A percentile compares a stretch with the other conserved stretches of the same genome.
phyloP scores from a whole-genome alignment of 2,329 filamentous ascomycete species.

The Alternaria gaisen region DNA sequence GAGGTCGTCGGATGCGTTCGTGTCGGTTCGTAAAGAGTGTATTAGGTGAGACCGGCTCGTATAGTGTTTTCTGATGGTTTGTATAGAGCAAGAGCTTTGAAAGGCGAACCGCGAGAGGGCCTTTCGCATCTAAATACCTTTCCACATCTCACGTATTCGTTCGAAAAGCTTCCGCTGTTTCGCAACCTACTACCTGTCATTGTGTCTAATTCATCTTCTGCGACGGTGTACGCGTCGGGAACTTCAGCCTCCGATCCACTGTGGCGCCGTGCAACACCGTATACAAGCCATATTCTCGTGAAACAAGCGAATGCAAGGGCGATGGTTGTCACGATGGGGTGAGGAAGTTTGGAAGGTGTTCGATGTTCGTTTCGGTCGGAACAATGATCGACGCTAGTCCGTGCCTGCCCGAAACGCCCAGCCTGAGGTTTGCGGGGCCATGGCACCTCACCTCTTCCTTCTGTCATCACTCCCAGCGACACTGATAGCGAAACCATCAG shows the following conservation, averaged over 20 bases:
- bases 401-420: constrained; percentile 24
- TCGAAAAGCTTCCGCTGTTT: constrained; percentile 2
- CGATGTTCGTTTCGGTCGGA: constrained; percentile 30
- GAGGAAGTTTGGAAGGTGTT: constrained; percentile 30
- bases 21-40: constrained; percentile 13
- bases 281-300: not conserved
- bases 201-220: not conserved
- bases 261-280: not conserved
- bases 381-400: constrained; percentile 13
- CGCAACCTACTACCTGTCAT: not conserved
- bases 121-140: not conserved
- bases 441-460: constrained; percentile 18
- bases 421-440: constrained; percentile 25
- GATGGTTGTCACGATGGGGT: constrained; percentile 11
- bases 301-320: constrained; percentile 6
- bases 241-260: constrained; percentile 4
- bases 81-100: not conserved
- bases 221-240: not conserved
- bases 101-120: not conserved
- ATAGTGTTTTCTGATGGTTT: constrained; percentile 10
- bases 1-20: not conserved
- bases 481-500: not conserved
- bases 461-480: constrained; percentile 7
- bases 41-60: constrained; percentile 30
- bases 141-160: constrained; percentile 1